A percentile compares a stretch with the other conserved stretches of the same genome.
These are phyloP conservation scores for Rauvolfia tetraphylla DNA, from an alignment of 257 asterid genomes.

Conservation along the genomic window DNA sequence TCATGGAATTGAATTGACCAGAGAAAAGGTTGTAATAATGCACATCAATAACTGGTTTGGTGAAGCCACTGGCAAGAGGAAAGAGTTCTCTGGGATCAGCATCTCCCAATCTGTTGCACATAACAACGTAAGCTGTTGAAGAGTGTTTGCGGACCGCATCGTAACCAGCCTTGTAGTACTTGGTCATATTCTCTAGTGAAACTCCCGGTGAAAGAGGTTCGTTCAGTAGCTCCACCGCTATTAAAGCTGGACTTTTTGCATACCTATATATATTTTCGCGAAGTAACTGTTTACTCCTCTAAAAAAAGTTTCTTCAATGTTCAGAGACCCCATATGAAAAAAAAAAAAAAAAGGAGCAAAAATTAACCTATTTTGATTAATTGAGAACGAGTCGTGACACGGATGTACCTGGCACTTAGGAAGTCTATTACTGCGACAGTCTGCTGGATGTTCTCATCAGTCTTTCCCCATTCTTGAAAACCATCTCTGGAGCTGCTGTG, in stretches of 20 bases:
- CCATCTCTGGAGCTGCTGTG: constrained; percentile 71
- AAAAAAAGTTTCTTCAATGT: neutral
- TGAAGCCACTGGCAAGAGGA: constrained; percentile 40
- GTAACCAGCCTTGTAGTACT: constrained; percentile 48
- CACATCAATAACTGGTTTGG: constrained; percentile 52
- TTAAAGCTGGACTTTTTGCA: constrained; percentile 49
- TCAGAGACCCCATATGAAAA: neutral
- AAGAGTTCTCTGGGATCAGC: constrained; percentile 41
- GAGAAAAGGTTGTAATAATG: constrained; percentile 60
- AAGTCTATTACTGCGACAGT: constrained; percentile 50
- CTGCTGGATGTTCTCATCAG: constrained; percentile 47
- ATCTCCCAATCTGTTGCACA: constrained; percentile 54
- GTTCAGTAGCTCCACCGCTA: constrained; percentile 60
- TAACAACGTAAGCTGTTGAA: constrained; percentile 42
- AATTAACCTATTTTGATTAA: neutral
- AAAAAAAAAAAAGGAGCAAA: fast-evolving
- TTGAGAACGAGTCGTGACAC: too few species aligned
- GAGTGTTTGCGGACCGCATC: constrained; percentile 53
- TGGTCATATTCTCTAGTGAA: constrained; percentile 30
- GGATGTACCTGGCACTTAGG: constrained; percentile 40
- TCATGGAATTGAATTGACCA: constrained; percentile 20
- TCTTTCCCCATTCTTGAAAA: constrained; percentile 64
- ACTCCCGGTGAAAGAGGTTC: constrained; percentile 65
- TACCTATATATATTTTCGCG: constrained; percentile 30
- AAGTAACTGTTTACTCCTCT: too few species aligned